Evolutionary conservation across 768 basidiomycete genomes (phyloP), one percentile per base, ranked within the genome.

Genomic region (Sistotremastrum suecicum): DNA sequence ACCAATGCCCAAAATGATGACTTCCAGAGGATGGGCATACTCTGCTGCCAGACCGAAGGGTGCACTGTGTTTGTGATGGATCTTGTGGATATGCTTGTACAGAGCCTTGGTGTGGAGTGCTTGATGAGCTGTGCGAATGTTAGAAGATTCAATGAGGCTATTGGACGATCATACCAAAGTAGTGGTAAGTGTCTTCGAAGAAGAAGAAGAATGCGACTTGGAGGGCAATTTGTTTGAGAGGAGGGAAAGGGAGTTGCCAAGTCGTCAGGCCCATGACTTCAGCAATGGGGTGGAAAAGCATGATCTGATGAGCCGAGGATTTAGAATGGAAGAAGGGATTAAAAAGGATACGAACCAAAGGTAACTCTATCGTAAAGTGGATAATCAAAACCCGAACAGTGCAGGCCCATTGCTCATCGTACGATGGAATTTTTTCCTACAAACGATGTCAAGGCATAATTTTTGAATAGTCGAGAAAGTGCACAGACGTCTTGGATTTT

Each of bases 1-100:
- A 34, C 94, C 95, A 11, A 79, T 76, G 29, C 91, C 92, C 45
- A 98, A 81, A 54, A 97, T 90, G 60, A 95, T 78, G 44, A 94
- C 86, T 63, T 99, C 95, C 7, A 89, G 78, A 0, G 95, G 95
- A 63, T 99, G 95, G 1, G 95, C 92, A 59, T 97, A 98, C 63
- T 99, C 94, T 3, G 95, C 94, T 2, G 88, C 92, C 32, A 99
- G 78, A 50, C 95, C 95, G 58, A 98, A 95, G 0, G 95, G 95
- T 11, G 94, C 94, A 6, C 83, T 83, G 64, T 89, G 95, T 58
- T 90, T 88, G 76, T 98, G 95, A 62, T 99, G 95, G 35, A 98
- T 71, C 65, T 95, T 94, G 75, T 95, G 91, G 53, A 95, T 88
- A 61, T 91, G 71, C 63, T 83, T 88, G 72, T 94, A 92, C 44